Conservation (phyloP, 331 rosid genomes). For the Arachis monticola region DNA sequence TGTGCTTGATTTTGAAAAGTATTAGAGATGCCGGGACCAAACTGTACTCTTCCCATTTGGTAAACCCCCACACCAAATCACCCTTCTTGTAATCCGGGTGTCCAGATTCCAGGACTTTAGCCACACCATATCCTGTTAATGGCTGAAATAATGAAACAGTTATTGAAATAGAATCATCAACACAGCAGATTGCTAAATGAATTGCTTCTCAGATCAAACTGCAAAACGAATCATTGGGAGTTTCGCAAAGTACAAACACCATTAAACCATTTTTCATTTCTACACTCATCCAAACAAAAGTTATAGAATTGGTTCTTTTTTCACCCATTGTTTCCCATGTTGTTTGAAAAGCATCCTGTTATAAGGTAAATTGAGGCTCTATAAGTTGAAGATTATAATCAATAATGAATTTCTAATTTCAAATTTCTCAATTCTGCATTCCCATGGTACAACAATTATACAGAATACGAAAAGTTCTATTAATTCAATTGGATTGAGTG, state of each 20-base stretch:
- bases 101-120: slow-evolving; percentile 41
- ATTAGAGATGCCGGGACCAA: slow-evolving; percentile 12
- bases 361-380: background rate
- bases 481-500: background rate
- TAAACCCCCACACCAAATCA: slow-evolving; percentile 41
- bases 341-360: background rate
- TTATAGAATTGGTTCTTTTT: background rate
- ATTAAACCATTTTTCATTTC: background rate
- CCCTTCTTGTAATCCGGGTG: slow-evolving; percentile 37
- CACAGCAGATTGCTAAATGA: background rate
- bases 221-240: background rate
- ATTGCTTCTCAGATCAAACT: background rate
- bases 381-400: background rate
- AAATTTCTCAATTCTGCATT: too few relatives aligned
- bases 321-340: background rate
- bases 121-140: slow-evolving; percentile 40
- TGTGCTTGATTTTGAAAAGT: slow-evolving; percentile 33
- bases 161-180: background rate
- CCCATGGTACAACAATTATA: background rate
- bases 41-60: slow-evolving; percentile 47
- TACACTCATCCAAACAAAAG: background rate
- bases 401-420: too few relatives aligned
- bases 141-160: slow-evolving; percentile 36
- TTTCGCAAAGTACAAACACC: background rate
- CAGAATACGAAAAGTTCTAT: background rate